Base-by-base conservation (phyloP, 306 rosid species). In the Phaseolus lunatus region DNA sequence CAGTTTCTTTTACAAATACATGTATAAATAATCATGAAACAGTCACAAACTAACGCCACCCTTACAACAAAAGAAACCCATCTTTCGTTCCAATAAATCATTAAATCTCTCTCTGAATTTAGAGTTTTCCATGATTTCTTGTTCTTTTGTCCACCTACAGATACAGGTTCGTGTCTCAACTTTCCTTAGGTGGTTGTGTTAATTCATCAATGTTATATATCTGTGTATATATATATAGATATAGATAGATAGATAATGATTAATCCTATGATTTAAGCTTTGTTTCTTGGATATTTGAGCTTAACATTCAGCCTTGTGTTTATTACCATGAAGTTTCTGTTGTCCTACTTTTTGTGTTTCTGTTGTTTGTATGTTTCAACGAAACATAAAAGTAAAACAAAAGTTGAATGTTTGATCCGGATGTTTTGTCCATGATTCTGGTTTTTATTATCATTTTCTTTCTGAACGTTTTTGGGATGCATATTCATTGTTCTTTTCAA, bases 91-190 rank as follows among this genome's bases (percentile, higher is more conserved):
- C 2, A 49, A 43, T 77, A n/a, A 64, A 20, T 15, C 75, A 19
- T 65, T 37, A 37, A 37, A 19, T 85, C 82, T 78, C 82, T 73
- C 57, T 39, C 14, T 23, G 20, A 87, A 79, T 78, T 7, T 9
- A 26, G 24, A 47, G 5, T 52, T 57, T 37, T 76, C 41, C 22
- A 16, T 56, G 26, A 82, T 63, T 78, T 50, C 12, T 56, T 41
- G 53, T 79, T 64, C 73, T 58, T n/a, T 67, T 79, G 61, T 61
- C 61, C 53, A 44, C 43, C 66, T 12, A 14, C 86, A 29, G 5
- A 72, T 59, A 54, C 61, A 82, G 89, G 86, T 89, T 76, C 64
- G 67, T 70, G 58, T 50, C 56, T 67, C 48, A 8, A 11, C 16
- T 76, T 68, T 26, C 59, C 20, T 47, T 41, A 26, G 59, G 35